These are phyloP conservation scores for Alternaria incomplexa DNA, from an alignment of 2,329 filamentous ascomycete species.

Conservation along the genomic window DNA sequence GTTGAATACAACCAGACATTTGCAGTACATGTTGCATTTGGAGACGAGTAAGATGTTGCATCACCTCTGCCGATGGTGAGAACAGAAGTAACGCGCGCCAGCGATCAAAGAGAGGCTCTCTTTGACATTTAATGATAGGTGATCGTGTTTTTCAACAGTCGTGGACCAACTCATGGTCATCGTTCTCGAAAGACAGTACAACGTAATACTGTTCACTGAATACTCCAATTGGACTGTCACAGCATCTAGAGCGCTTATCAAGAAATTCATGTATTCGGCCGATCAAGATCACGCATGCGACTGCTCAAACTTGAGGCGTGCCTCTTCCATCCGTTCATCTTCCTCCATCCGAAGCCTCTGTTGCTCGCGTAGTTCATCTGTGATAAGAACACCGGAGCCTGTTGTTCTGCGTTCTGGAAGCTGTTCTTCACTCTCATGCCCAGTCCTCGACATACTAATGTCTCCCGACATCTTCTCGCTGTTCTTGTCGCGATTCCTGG, in stretches of 20 bases:
- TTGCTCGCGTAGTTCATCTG: constrained; percentile 8
- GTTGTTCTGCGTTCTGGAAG: constrained; percentile 10
- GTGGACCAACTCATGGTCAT: neutral
- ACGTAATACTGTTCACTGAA: neutral
- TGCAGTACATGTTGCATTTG: neutral
- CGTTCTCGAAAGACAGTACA: neutral
- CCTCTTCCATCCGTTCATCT: constrained; percentile 1
- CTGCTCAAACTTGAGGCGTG: neutral
- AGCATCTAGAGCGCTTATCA: neutral
- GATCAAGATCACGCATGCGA: neutral
- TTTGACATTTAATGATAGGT: neutral
- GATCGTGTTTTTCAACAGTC: neutral
- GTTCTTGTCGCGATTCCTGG: constrained; percentile 4
- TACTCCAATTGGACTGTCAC: neutral
- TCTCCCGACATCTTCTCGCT: constrained; percentile 5
- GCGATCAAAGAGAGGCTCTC: neutral
- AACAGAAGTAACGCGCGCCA: neutral
- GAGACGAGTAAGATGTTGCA: neutral
- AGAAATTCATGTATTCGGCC: too few relatives aligned
- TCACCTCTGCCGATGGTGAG: neutral
- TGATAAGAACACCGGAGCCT: constrained; percentile 5
- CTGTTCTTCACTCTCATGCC: constrained; percentile 17
- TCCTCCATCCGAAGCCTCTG: constrained; percentile 6
- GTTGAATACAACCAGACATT: neutral
- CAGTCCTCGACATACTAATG: constrained; percentile 5